A percentile compares a stretch with the other conserved stretches of the same genome.
Conservation (phyloP, 352 stramenopile species). For the Phytophthora ohioensis region DNA sequence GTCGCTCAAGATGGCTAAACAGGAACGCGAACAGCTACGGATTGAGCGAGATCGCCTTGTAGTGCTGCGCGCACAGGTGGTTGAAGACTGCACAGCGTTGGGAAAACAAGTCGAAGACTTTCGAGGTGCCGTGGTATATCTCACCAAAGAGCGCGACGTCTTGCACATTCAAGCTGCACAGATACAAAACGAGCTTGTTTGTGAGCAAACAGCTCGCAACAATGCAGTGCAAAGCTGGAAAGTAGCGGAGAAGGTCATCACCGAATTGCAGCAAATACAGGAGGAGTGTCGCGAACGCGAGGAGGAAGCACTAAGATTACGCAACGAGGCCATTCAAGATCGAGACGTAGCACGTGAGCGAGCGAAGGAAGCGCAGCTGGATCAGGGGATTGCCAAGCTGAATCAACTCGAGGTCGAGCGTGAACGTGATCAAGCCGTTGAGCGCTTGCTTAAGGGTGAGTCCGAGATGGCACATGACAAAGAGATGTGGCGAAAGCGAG, state of each 20-base stretch:
- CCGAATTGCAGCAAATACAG: constrained; percentile 50
- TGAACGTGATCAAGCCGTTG: constrained; percentile 50
- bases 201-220: constrained; percentile 43
- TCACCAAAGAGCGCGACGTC: constrained; percentile 35
- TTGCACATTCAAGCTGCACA: constrained; percentile 41
- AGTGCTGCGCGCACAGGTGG: constrained; percentile 23
- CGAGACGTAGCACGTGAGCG: constrained; percentile 52
- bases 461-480: constrained; percentile 49
- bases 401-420: constrained; percentile 51
- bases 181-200: constrained; percentile 38
- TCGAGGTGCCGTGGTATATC: constrained; percentile 12
- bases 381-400: constrained; percentile 59
- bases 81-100: constrained; percentile 26
- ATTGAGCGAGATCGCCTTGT: constrained; percentile 60
- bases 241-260: constrained; percentile 48
- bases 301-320: constrained; percentile 53
- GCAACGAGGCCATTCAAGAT: constrained; percentile 62
- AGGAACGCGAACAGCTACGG: constrained; percentile 60
- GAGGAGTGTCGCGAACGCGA: constrained; percentile 55
- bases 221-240: constrained; percentile 67
- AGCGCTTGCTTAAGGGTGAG: constrained; percentile 44
- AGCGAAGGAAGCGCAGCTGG: constrained; percentile 53
- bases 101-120: constrained; percentile 29
- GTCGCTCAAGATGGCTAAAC: constrained; percentile 47
- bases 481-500: constrained; percentile 52